Conservation (phyloP, 1,284 basidiomycete genomes). For the Pascua guehoae region DNA sequence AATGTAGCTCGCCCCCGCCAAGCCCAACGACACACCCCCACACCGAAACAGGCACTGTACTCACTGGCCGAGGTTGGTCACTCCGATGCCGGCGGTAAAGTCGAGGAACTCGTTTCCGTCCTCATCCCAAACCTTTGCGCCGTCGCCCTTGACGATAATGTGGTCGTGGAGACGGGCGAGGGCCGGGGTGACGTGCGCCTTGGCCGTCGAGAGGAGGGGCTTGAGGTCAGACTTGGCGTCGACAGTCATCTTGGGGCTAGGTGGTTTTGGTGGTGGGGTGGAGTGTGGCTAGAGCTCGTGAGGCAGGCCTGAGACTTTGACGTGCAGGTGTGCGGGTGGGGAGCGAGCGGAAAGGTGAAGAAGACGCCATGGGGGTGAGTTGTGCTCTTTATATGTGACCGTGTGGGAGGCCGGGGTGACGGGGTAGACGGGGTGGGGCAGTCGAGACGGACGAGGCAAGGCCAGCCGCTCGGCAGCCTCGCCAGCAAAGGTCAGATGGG, state of each 20-base stretch:
- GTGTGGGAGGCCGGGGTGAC: too few species aligned
- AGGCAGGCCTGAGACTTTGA: too few species aligned
- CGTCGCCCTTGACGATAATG: constrained; percentile 70
- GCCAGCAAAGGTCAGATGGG: too few species aligned
- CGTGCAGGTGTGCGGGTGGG: too few species aligned
- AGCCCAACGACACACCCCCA: neutral
- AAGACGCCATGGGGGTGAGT: too few species aligned
- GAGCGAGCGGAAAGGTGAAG: too few species aligned
- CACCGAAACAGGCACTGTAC: neutral
- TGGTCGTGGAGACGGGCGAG: constrained; percentile 52
- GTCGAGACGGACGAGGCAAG: too few species aligned
- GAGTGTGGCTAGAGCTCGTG: too few species aligned
- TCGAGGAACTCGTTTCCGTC: constrained; percentile 69
- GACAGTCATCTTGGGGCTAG: constrained; percentile 14
- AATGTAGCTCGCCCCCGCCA: neutral
- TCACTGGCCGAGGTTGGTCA: constrained; percentile 25
- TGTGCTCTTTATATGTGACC: too few species aligned
- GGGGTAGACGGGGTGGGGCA: too few species aligned
- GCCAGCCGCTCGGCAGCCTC: too few species aligned
- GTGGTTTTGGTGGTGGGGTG: neutral
- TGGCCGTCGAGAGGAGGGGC: constrained; percentile 22
- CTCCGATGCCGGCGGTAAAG: constrained; percentile 79
- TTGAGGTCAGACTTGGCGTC: constrained; percentile 16
- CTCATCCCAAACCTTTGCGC: constrained; percentile 63
- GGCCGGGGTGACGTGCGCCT: constrained; percentile 32